These are phyloP conservation scores for Saccharomycodes ludwigii DNA, from an alignment of 805 yeast species.

Conservation along the genomic window DNA sequence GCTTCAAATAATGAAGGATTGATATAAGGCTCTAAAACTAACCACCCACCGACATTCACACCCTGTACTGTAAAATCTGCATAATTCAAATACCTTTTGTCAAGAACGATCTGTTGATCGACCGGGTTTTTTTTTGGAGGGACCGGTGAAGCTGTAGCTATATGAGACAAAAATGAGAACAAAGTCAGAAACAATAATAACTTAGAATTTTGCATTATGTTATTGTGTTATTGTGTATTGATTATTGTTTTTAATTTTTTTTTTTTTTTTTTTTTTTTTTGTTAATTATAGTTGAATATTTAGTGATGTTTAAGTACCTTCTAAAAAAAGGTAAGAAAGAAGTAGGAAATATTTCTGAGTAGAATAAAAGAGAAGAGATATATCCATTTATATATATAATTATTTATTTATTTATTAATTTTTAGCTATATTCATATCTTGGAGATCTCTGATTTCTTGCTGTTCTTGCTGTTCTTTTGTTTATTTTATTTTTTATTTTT, in stretches of 20 bases:
- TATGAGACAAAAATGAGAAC: background rate
- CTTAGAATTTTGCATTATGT: conserved; percentile 1
- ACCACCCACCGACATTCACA: conserved; percentile 85
- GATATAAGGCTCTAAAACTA: conserved; percentile 76
- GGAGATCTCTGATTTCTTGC: too few species aligned
- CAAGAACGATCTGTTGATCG: background rate
- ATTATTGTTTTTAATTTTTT: background rate
- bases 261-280: background rate
- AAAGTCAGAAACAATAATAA: background rate
- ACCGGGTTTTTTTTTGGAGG: background rate
- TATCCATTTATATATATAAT: too few species aligned
- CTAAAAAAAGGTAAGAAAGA: too few species aligned
- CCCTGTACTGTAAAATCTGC: conserved; percentile 29
- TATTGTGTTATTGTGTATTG: background rate
- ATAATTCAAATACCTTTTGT: conserved; percentile 12
- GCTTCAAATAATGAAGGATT: conserved; percentile 65
- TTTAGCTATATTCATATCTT: too few species aligned
- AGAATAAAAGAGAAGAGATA: too few species aligned
- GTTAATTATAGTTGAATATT: background rate
- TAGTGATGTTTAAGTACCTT: too few species aligned
- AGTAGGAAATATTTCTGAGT: too few species aligned
- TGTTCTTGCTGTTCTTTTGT: too few species aligned
- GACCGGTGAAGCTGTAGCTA: background rate
- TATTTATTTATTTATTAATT: too few species aligned
- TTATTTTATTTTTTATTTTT: too few species aligned